Percentiles rank a stretch among this genome's conserved stretches.
Conservation (phyloP, 2,329 filamentous ascomycete genomes). For the Periconia sp. region DNA sequence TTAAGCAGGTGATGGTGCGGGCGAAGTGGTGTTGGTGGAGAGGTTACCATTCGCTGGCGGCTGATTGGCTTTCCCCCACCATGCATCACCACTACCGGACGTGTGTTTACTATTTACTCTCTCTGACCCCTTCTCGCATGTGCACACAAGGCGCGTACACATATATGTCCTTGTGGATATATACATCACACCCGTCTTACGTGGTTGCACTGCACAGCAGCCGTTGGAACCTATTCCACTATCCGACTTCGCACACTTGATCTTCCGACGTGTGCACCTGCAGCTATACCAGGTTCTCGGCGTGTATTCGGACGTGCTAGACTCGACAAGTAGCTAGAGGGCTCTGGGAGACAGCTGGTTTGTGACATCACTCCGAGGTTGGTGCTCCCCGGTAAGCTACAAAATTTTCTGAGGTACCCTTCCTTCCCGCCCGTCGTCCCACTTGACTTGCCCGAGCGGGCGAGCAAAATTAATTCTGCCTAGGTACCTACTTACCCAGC, state of each 20-base stretch:
- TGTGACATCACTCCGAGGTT: slow-evolving; percentile 7
- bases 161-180: too few species aligned
- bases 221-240: neutral
- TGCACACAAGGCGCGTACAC: neutral
- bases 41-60: neutral
- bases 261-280: neutral
- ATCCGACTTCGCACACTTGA: neutral
- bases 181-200: too few species aligned
- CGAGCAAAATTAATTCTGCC: too few species aligned
- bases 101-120: slow-evolving; percentile 11
- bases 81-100: slow-evolving; percentile 2
- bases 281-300: neutral
- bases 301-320: neutral
- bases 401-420: slow-evolving; percentile 1
- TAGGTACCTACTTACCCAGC: too few species aligned
- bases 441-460: too few species aligned
- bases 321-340: too few species aligned
- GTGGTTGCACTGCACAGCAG: too few species aligned
- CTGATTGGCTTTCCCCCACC: slow-evolving; percentile 1
- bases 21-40: too few species aligned
- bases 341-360: neutral
- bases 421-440: neutral
- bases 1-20: neutral
- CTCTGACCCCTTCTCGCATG: neutral
- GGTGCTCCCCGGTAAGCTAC: neutral